Percentiles rank a stretch among this genome's conserved stretches.
Conservation (phyloP, 495 filamentous ascomycete species). For the Friedmanniomyces simplex region DNA sequence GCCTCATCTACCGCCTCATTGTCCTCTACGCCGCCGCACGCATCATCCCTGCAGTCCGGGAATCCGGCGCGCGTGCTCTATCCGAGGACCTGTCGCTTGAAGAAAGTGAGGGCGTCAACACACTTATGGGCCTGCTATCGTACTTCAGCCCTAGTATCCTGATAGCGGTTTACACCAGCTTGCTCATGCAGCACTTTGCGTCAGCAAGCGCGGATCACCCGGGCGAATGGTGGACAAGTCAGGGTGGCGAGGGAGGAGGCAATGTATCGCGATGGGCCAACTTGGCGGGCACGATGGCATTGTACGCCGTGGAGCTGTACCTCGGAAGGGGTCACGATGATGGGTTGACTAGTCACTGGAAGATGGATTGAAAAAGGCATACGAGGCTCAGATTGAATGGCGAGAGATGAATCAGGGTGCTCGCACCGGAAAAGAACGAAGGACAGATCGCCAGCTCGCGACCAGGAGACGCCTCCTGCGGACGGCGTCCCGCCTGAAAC, state of each 20-base stretch:
- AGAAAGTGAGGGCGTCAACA: slow-evolving; percentile 71
- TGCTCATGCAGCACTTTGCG: slow-evolving; percentile 90
- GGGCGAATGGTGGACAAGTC: slow-evolving; percentile 75
- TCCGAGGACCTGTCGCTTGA: slow-evolving; percentile 69
- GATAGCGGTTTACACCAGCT: slow-evolving; percentile 91
- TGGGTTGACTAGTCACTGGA: slow-evolving; percentile 74
- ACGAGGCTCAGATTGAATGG: too few relatives aligned
- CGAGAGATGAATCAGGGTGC: too few relatives aligned
- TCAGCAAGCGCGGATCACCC: slow-evolving; percentile 50
- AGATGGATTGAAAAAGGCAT: slow-evolving; percentile 61
- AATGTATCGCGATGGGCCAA: slow-evolving; percentile 93
- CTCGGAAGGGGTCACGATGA: slow-evolving; percentile 65
- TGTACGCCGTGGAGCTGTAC: slow-evolving; percentile 83
- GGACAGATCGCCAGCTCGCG: too few relatives aligned
- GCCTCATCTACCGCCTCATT: slow-evolving; percentile 79
- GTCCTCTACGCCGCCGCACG: slow-evolving; percentile 93
- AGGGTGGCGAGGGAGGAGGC: slow-evolving; percentile 66
- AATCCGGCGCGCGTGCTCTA: slow-evolving; percentile 69
- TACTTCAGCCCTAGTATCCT: slow-evolving; percentile 91
- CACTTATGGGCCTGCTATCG: slow-evolving; percentile 67
- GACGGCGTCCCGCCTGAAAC: too few relatives aligned
- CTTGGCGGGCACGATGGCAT: slow-evolving; percentile 68
- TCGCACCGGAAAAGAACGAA: too few relatives aligned
- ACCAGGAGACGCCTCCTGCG: too few relatives aligned
- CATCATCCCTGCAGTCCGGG: slow-evolving; percentile 86